A percentile compares a stretch with the other conserved stretches of the same genome.
Evolutionary conservation across 306 rosid genomes (phyloP).

Genomic region (Comarum palustre): DNA sequence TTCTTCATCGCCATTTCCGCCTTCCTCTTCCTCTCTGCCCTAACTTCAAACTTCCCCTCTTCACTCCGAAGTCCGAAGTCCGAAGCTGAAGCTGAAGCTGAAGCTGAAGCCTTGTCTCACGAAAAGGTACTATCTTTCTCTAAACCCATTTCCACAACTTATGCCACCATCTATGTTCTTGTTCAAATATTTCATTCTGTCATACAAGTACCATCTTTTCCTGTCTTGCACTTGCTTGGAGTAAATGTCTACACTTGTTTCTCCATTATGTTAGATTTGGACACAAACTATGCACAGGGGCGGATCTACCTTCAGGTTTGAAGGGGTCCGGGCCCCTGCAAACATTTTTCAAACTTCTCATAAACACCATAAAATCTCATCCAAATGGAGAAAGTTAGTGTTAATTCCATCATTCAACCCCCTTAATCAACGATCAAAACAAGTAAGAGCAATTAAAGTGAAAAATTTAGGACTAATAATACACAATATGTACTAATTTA

Average conservation of each 20-base stretch:
- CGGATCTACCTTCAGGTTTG: no score
- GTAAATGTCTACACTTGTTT: background rate
- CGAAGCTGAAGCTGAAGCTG: no score
- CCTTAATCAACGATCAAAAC: no score
- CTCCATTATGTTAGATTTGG: background rate
- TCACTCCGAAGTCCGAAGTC: background rate
- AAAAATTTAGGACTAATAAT: no score
- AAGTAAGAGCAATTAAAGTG: no score
- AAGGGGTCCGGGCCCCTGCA: no score
- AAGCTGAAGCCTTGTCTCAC: background rate
- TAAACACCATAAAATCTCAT: no score
- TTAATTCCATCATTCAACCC: no score
- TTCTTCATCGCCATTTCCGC: background rate
- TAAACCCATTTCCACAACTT: background rate
- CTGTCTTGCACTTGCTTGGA: background rate
- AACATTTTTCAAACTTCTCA: no score
- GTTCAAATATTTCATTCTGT: background rate
- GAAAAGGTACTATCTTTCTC: background rate
- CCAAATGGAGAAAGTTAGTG: no score
- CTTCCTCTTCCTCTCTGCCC: conserved; percentile 7
- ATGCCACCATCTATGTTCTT: background rate
- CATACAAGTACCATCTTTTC: background rate
- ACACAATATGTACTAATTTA: no score
- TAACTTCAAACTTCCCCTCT: conserved; percentile 5
- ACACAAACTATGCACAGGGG: background rate